Base-by-base conservation (phyloP, 352 stramenopile species). In the Globisporangium splendens region DNA sequence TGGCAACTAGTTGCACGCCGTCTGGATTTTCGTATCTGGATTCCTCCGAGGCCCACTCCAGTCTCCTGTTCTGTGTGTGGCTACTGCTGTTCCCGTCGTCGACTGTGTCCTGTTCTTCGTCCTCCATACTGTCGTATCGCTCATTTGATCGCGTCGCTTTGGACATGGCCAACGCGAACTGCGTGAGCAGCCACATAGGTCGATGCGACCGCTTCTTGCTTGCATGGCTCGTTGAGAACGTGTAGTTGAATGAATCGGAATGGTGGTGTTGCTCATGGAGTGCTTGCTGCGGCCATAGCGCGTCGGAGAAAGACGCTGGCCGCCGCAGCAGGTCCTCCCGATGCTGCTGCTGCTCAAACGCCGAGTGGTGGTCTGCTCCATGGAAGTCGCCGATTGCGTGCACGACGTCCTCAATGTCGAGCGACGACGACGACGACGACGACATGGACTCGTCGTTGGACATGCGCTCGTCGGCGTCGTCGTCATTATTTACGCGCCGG, bases 371-470 rank as follows among this genome's bases (percentile, higher is more conserved):
- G 31, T 15, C 33, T 10, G 10, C 17, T 3, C 18, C 18, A 18
- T 60, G 42, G 42, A 53, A 54, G 10, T 51, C 42, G 8, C 31
- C 59, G 12, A 28, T 53, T 38, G 21, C 55, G 52, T 47, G 66
- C 50, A 38, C 48, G 10, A 41, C 58, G 7, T 66, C 60, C 39
- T 76, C 70, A 28, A 77, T 71, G 38, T 69, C 72, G 11, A 81
- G 50, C 22, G 62, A 83, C 3, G 77, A 83, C 17, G 62, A 66
- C 24, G 74, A 66, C 24, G 74, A 6, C 24, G 24, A 84, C 18
- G 62, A 73, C 77, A 86, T 86, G 51, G 72, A 81, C 61, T 84
- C 77, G 56, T 86, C 77, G 44, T 81, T 73, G 4, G 75, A 85
- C 75, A 85, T 85, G 66, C 61, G 68, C 55, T 63, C 73, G 50